These are phyloP conservation scores for Thelephora ganbajun DNA, from an alignment of 768 basidiomycete species.

Conservation along the genomic window DNA sequence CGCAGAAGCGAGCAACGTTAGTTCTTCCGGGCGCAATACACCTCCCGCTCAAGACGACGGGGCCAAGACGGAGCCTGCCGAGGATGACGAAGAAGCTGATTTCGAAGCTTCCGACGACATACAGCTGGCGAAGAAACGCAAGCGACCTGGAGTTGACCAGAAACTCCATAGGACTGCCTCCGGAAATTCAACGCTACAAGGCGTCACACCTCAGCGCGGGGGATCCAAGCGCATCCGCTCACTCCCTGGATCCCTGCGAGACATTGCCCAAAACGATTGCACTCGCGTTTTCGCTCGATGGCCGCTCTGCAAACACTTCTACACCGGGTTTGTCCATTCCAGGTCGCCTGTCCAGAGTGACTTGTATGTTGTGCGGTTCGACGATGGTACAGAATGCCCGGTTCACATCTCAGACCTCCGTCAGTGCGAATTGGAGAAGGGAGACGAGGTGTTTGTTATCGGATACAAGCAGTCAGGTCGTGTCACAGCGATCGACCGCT, in stretches of 20 bases:
- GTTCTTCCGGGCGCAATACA: background rate
- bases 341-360: conserved; percentile 12
- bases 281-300: conserved; percentile 64
- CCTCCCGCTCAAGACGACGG: conserved; percentile 20
- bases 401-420: conserved; percentile 44
- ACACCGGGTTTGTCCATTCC: conserved; percentile 40
- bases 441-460: conserved; percentile 33
- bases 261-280: conserved; percentile 12
- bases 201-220: background rate
- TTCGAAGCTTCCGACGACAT: conserved; percentile 12
- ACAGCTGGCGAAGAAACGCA: conserved; percentile 24
- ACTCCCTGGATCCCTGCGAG: conserved; percentile 1
- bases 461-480: background rate
- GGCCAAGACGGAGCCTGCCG: conserved; percentile 25
- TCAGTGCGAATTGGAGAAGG: conserved; percentile 29
- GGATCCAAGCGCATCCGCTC: conserved; percentile 10
- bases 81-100: conserved; percentile 25
- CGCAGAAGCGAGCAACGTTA: background rate
- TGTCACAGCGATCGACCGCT: conserved; percentile 14
- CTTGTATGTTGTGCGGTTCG: conserved; percentile 45
- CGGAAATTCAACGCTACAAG: background rate
- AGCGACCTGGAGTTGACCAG: conserved; percentile 19
- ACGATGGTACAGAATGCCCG: conserved; percentile 37
- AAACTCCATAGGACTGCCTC: conserved; percentile 10
- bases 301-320: conserved; percentile 46